Evolutionary conservation across 306 rosid species (phyloP), one percentile per base, ranked within the genome.

Genomic region (Notholithocarpus densiflorus): DNA sequence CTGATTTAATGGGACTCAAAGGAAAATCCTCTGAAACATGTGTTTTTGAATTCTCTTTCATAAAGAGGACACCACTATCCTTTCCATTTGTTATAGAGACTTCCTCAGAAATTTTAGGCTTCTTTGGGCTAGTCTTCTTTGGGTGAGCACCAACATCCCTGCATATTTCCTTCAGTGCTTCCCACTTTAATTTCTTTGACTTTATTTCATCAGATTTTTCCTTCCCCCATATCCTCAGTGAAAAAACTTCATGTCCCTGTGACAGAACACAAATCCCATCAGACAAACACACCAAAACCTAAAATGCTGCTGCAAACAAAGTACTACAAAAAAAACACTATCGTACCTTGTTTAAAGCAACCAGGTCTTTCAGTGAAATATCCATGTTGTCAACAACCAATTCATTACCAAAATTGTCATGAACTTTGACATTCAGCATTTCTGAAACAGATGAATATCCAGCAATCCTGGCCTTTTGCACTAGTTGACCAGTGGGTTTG

Each of bases 381-480:
- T 4, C 79, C 5, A 4, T 4, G 61, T 27, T 37, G 34, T 17
- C 37, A 3, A n/a, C 31, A 60, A 32, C 76, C 74, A 59, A 57
- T 2, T 75, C 89, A 60, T 51, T 56, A 61, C 72, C 85, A 34
- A 81, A 75, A 57, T 79, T 68, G 6, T 76, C 81, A 4, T 76
- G 55, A 23, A 80, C 85, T 3, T 72, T 84, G 37, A 40, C 57
- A 3, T 18, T 61, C 56, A 93, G 77, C 89, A 89, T 71, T 31
- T 92, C 98, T 0, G 90, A 88, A 29, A 92, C 98, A 19, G 91
- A 91, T 2, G 80, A 80, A 74, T 76, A 90, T 56, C 98, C 98
- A 0, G 75, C 72, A 13, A 81, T 82, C 85, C 89, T 93, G 69
- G 97, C 97, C 11, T 79, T 24, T 21, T 12, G 81, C 2, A 40